Evolutionary conservation across 345 rosid species (phyloP).

Genomic region (Brassica incana): DNA sequence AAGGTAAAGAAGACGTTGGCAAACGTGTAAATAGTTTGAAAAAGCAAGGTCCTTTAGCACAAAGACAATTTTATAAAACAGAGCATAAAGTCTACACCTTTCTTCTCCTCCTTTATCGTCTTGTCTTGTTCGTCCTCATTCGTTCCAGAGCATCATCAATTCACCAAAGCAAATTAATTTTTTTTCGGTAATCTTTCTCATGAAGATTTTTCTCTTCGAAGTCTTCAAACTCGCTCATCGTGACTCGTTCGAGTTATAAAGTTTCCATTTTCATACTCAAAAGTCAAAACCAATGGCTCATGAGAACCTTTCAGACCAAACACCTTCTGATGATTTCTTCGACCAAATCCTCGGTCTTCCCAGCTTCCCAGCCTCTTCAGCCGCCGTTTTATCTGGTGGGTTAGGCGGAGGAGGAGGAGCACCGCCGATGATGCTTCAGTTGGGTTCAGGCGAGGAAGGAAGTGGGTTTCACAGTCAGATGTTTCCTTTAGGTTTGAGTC

Average conservation of each 20-base stretch:
- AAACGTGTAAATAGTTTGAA: slow-evolving; percentile 29
- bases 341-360: slow-evolving; percentile 85
- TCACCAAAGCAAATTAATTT: background rate
- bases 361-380: slow-evolving; percentile 59
- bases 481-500: slow-evolving; percentile 84
- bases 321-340: slow-evolving; percentile 81
- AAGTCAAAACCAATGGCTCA: slow-evolving; percentile 56
- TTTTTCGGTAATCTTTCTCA: background rate
- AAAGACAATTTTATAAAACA: slow-evolving; percentile 19
- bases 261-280: background rate
- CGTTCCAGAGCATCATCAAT: slow-evolving; percentile 32
- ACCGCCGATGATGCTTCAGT: slow-evolving; percentile 86
- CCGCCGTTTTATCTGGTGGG: slow-evolving; percentile 36
- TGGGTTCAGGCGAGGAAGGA: slow-evolving; percentile 72
- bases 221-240: slow-evolving; percentile 9
- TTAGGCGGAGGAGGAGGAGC: slow-evolving; percentile 43
- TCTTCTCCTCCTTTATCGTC: slow-evolving; percentile 36
- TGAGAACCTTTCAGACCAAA: slow-evolving; percentile 42
- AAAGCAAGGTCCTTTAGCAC: slow-evolving; percentile 28
- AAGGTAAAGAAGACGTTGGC: slow-evolving; percentile 26
- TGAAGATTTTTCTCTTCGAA: slow-evolving; percentile 33
- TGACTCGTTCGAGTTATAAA: no score
- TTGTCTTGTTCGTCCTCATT: slow-evolving; percentile 33
- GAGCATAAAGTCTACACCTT: slow-evolving; percentile 41
- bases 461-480: slow-evolving; percentile 65